Base-by-base conservation (phyloP, 208 protist species). In the Crithidia thermophila region DNA sequence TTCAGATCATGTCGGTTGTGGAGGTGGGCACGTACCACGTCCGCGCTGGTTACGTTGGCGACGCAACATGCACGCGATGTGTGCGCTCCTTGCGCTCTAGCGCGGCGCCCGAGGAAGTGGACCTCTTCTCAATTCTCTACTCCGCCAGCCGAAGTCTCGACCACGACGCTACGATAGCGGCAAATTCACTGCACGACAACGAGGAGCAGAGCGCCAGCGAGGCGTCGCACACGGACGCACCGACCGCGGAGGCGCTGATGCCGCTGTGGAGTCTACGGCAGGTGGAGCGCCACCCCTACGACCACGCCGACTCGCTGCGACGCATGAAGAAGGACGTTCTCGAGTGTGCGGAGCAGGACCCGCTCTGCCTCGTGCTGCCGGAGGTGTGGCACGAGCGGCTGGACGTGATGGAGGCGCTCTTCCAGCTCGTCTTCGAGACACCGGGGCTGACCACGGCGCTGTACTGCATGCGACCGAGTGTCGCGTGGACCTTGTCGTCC, bases 401-500 rank as follows among this genome's bases (percentile, higher is more conserved):
- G 13, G 84, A 88, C n/a, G 61, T 92, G 18, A 68, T 95, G 65
- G 55, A 80, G 53, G 60, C 51, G 28, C 69, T 95, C 23, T 78
- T 82, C 52, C 62, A 67, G 36, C 27, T 73, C 14, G 62, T 95
- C 27, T 79, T 95, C 21, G 90, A 95, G 45, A 82, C 72, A 1
- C 49, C 61, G 0, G 77, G 62, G 13, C 43, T 89, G 16, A 79
- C 83, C 0, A 69, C 78, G 28, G 77, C 86, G 43, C 46, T 96
- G 14, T 94, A 96, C 62, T 91, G 77, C 47, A 75, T 69, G 49
- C 85, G 91, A 8, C 91, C 91, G 5, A 94, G 88, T 39, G 83
- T 94, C 33, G 70, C 76, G 9, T 92, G 83, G 82, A 72, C 91
- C 6, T 77, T 96, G 1, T 56, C 84, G n/a, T 74, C 70, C 34